Evolutionary conservation across 2,329 filamentous ascomycete species (phyloP).

Genomic region (Aurifilum marmelostoma): DNA sequence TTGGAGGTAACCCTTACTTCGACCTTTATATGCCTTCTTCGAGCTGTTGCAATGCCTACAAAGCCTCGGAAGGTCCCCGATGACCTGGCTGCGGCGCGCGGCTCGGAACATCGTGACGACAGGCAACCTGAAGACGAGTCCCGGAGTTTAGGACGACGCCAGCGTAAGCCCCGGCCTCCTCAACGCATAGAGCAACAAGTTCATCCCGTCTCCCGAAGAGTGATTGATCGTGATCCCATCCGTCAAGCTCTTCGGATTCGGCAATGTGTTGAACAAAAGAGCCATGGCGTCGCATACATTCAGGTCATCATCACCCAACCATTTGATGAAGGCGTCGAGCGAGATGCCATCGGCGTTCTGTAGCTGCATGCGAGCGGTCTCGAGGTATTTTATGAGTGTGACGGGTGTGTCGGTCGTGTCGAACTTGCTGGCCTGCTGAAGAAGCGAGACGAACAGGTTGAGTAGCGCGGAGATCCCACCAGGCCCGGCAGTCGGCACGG

Average conservation of each 20-base stretch:
- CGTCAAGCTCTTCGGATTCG: constrained; percentile 4
- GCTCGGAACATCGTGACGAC: background rate
- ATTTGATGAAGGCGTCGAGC: background rate
- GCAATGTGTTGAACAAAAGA: constrained; percentile 11
- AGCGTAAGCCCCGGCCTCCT: background rate
- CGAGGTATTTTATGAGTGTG: constrained; percentile 3
- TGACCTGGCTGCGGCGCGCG: background rate
- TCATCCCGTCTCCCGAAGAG: background rate
- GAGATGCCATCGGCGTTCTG: constrained; percentile 3
- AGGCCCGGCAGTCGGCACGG: background rate
- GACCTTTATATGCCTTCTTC: too few species aligned
- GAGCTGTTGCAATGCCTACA: too few species aligned
- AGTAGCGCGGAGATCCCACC: background rate
- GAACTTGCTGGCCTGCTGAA: constrained; percentile 6
- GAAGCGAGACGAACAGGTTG: constrained; percentile 1
- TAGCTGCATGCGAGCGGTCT: constrained; percentile 10
- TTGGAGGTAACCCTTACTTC: too few species aligned
- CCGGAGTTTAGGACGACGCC: background rate
- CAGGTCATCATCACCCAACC: constrained; percentile 2
- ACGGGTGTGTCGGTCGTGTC: background rate
- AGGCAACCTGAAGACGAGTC: constrained; percentile 7
- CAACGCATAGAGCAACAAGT: background rate
- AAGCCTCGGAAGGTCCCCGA: background rate
- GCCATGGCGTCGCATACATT: constrained; percentile 6
- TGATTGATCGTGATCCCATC: constrained; percentile 1